Base-by-base conservation (phyloP, 2,329 filamentous ascomycete genomes). In the Fusarium protoensiforme region DNA sequence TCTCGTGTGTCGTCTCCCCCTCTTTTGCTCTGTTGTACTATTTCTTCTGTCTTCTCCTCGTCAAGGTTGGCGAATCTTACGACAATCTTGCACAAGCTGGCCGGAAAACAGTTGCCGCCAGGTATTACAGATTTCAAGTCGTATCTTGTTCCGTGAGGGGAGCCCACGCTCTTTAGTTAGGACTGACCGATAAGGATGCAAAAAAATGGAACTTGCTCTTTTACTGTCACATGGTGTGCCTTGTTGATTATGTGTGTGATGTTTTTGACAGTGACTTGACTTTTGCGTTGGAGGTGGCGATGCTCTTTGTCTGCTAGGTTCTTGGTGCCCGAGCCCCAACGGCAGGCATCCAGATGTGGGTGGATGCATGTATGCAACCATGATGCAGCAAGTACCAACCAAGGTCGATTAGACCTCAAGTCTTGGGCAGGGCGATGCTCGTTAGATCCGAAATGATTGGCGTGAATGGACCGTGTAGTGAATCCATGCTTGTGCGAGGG, bases 151-250 rank as follows among this genome's bases (percentile, higher is more conserved):
- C 31, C 41, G 62, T 66, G 68, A 71, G 67, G 74, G 71, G 67
- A 69, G 66, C 72, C 65, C 68, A 78, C 76, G 68, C 72, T 78
- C 76, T 67, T 77, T 78, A 73, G 68, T 67, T 75, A 70, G 73
- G 72, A 72, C 62, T 75, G 69, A 70, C 67, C 61, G 56, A 69
- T 68, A 59, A 59, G 70, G 73, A 77, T 65, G 71, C 69, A 72
- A 77, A 75, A 75, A 65, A 73, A 73, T 75, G 72, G 69, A 71
- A 72, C 57, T 69, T 58, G 54, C 24, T 64, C 46, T 68, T 72
- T 66, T 54, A 33, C 41, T 54, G 48, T 18, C 48, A 64, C 8
- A 20, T 27, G 9, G 18, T 59, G 20, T 35, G 20, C 29, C 29
- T 41, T 6, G 11, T 41, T 59, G 20, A 24, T 35, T 14, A 29